Percentiles rank a stretch among this genome's conserved stretches.
These are phyloP conservation scores for Rhodotorula sphaerocarpa DNA, from an alignment of 768 basidiomycete genomes.

Conservation along the genomic window DNA sequence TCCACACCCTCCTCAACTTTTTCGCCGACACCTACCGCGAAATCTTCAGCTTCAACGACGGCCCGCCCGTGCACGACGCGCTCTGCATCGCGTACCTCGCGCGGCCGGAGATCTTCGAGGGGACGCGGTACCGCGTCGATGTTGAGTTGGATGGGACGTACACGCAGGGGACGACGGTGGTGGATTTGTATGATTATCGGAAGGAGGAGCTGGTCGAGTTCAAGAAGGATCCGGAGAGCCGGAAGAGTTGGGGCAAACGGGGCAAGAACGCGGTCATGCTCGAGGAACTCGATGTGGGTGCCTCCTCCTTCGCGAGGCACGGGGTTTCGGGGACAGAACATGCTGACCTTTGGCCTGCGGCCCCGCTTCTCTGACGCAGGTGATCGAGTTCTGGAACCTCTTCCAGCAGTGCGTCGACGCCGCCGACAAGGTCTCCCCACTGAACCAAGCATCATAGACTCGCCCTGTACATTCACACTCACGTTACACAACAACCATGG, in stretches of 20 bases:
- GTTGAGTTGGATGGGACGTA: conserved; percentile 64
- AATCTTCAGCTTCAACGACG: conserved; percentile 71
- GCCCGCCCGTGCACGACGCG: conserved; percentile 80
- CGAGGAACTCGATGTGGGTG: conserved; percentile 58
- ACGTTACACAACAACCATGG: too few species aligned
- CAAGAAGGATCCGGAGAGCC: conserved; percentile 37
- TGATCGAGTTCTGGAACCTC: conserved; percentile 32
- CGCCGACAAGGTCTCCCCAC: conserved; percentile 30
- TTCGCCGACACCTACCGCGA: conserved; percentile 52
- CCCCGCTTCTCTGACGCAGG: conserved; percentile 17
- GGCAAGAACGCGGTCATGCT: conserved; percentile 72
- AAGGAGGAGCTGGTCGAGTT: conserved; percentile 48
- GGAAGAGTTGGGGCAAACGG: conserved; percentile 54
- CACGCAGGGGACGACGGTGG: conserved; percentile 67
- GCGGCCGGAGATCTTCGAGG: conserved; percentile 58
- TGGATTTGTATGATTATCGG: conserved; percentile 64
- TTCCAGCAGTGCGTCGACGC: conserved; percentile 53
- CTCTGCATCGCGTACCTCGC: conserved; percentile 70
- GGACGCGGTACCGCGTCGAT: conserved; percentile 65
- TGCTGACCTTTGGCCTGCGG: background rate
- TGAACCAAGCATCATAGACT: too few species aligned
- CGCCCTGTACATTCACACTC: too few species aligned
- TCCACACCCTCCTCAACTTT: conserved; percentile 65
- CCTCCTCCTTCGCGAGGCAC: background rate
- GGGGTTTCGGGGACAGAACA: conserved; percentile 7